Evolutionary conservation across 2,329 filamentous ascomycete species (phyloP).

Genomic region (Capronia coronata): DNA sequence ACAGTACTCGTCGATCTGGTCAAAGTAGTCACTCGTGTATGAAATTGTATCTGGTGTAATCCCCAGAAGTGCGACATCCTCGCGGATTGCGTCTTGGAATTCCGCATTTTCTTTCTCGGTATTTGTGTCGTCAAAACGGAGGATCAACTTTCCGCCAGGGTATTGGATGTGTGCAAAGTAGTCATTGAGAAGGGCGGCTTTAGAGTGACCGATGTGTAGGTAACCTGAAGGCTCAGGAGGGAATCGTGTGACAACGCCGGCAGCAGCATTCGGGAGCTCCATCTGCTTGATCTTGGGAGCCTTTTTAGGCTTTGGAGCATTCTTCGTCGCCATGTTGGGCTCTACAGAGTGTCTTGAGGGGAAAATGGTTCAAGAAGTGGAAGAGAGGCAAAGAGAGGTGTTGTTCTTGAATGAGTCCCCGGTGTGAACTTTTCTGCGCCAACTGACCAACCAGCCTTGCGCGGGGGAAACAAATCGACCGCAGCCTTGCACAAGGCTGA

Average conservation of each 20-base stretch:
- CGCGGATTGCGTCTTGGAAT: slow-evolving; percentile 86
- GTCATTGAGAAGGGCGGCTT: slow-evolving; percentile 33
- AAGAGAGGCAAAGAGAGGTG: not conserved
- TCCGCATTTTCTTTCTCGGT: slow-evolving; percentile 96
- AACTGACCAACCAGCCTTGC: slow-evolving; percentile 6
- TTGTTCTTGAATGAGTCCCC: slow-evolving; percentile 7
- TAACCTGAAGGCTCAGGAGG: slow-evolving; percentile 36
- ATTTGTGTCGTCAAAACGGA: slow-evolving; percentile 96
- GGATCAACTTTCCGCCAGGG: slow-evolving; percentile 64
- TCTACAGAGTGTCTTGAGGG: not conserved
- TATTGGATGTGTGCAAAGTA: slow-evolving; percentile 32
- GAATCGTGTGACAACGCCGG: slow-evolving; percentile 34
- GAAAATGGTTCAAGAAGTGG: not conserved
- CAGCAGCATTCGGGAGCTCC: slow-evolving; percentile 30
- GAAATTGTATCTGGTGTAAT: slow-evolving; percentile 81
- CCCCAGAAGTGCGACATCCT: slow-evolving; percentile 85
- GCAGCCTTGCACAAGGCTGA: slow-evolving; percentile 6
- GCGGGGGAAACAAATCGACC: slow-evolving; percentile 3
- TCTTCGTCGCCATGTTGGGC: slow-evolving; percentile 18
- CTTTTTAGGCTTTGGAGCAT: slow-evolving; percentile 26
- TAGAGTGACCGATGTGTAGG: slow-evolving; percentile 34
- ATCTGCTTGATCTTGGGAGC: slow-evolving; percentile 30
- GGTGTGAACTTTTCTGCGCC: slow-evolving; percentile 11
- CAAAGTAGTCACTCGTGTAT: slow-evolving; percentile 93
- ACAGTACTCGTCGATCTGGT: slow-evolving; percentile 80